Base-by-base conservation (phyloP, 306 rosid species). In the Corylus avellana region DNA sequence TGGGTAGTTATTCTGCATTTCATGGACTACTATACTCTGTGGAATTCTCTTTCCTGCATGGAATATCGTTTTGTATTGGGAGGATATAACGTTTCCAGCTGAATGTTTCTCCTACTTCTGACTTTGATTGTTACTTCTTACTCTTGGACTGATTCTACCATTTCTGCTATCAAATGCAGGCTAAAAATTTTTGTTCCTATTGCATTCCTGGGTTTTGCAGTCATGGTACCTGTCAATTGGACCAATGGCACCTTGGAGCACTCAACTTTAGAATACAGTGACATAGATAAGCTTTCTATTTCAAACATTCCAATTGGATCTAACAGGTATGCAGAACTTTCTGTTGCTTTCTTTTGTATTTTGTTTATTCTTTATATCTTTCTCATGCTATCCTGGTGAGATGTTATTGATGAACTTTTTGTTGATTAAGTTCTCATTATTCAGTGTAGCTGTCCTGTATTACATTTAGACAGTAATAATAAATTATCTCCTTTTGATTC, bases 141-240 rank as follows among this genome's bases (percentile, higher is more conserved):
- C 72, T 75, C 59, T 35, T 72, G 50, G 16, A 80, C 82, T 82
- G 77, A 87, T 70, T 67, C 54, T 49, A 8, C 59, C 44, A 27
- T 77, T 70, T 66, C 63, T 74, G 47, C 72, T 18, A 76, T 76
- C 80, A 66, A 78, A 22, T 86, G 91, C 97, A 95, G 98, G 95
- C 87, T 95, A 59, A 95, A 92, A 82, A 85, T 95, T 70, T 95
- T 91, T 90, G 89, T 92, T 73, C 98, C 98, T 22, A 89, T 95
- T 70, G 70, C 97, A 74, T 76, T 88, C 72, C 85, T 95, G 51
- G 96, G 97, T 39, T 95, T 91, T 87, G 66, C 96, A 59, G 73
- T 95, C 75, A 91, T 90, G 91, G 92, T 91, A 68, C 98, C 98
- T 7, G 99, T 95, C 76, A 95, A 95, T 81, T 95, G 97, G 98